Evolutionary conservation across 257 asterid genomes (phyloP), one percentile per base, ranked within the genome.

Genomic region (Solanum verrucosum): DNA sequence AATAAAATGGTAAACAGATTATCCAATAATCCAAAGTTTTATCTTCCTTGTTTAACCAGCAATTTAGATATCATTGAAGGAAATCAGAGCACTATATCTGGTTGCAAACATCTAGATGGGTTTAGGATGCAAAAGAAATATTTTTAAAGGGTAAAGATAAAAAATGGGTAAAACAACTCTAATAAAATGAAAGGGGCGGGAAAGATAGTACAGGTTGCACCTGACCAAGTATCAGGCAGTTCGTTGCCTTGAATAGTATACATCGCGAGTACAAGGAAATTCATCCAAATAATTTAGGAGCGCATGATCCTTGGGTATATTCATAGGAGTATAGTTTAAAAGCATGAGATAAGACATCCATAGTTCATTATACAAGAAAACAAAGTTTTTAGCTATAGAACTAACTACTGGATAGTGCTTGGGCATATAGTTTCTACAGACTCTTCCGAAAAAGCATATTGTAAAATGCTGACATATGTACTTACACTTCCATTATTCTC

Each of bases 401-500:
- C 67, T 81, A 81, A 44, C 68, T 81, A 81, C 68, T 18, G 11
- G 85, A 81, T 81, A 29, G 65, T 81, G 18, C 33, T 15, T 37
- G 65, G 85, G 27, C 29, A 15, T 46, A 81, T 9, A 29, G 27
- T 16, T 46, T 46, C 42, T 46, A 46, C 18, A 18, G 8, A 40
- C 35, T 77, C 84, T 77, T 77, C 60, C 5, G 5, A 49, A 46
- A 59, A 81, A 81, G 67, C 16, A 40, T 9, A 13, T 31, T 16
- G 38, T 21, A 14, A 33, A 40, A 84, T 40, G 29, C 34, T 38
- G n/a, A 38, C n/a, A 74, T 25, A 88, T 68, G 90, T 83, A 90
- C 99, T 92, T 92, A 97, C 99, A 46, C 87, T 90, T 95, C 96
- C 99, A 89, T 97, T 97, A 89, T 87, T 92, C 91, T 97, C 99